Base-by-base conservation (phyloP, 2,329 filamentous ascomycete species). In the Phaeophleospora eucalypticola region DNA sequence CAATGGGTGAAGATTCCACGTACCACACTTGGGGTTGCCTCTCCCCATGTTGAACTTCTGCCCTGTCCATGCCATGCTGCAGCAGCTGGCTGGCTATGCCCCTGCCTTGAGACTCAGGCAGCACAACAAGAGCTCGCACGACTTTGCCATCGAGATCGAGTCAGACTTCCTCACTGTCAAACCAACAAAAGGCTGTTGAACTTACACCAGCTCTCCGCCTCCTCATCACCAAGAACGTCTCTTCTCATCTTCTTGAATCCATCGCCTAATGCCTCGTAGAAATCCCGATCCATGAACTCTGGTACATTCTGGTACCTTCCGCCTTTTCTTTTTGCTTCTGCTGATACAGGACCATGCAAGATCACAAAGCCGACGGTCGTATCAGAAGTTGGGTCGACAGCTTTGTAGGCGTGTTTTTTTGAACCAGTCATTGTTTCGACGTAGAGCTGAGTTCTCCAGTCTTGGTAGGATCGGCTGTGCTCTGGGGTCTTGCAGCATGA, bases 1-100 rank as follows among this genome's bases (percentile, higher is more conserved):
- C 36, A n/a, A 12, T 27, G 8, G 20, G 35, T 16, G 43, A 45
- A 9, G 43, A 10, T 32, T 40, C 43, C 15, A 40, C 14, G 24
- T 40, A 35, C 16, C 36, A 45, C 7, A 34, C 21, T n/a, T n/a
- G n/a, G n/a, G n/a, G n/a, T n/a, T n/a, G n/a, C n/a, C n/a, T n/a
- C 20, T 3, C 15, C 4, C 43, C 43, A 15, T 45, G 36, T 2
- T n/a, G 7, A 21, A 40, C 36, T 4, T 34, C 43, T 12, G 35
- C 9, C 12, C 39, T 3, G 7, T n/a, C 3, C 21, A 45, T 8
- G 8, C 36, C 43, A 8, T 40, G 36, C 18, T 45, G 18, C 16
- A 40, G 12, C 15, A 40, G 24, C 14, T 34, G 43, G 14, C 20
- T 24, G 7, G 21, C 43, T 10, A 45, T 37, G 4, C 43, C 36